Conservation (phyloP, 768 basidiomycete species). For the Mycena capillaripes region DNA sequence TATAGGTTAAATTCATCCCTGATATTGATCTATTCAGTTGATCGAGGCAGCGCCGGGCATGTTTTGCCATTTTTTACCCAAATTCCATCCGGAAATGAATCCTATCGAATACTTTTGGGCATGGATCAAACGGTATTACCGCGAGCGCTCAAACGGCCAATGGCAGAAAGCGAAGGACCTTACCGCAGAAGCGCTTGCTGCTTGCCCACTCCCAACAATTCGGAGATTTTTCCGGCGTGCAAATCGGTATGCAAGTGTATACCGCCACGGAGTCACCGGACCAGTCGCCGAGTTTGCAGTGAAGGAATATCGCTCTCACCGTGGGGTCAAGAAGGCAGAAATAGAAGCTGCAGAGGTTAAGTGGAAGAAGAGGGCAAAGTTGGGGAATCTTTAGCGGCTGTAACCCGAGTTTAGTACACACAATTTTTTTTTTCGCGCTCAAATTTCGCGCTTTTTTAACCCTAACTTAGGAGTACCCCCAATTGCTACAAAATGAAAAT, state of each 20-base stretch:
- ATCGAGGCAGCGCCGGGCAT: not conserved
- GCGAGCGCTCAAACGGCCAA: not conserved
- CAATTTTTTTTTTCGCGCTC: no score
- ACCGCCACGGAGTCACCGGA: not conserved
- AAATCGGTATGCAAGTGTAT: constrained; percentile 9
- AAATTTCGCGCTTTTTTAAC: no score
- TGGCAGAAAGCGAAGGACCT: not conserved
- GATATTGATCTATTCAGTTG: not conserved
- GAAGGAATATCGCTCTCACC: not conserved
- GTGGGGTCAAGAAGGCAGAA: not conserved
- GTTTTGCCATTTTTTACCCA: constrained; percentile 1
- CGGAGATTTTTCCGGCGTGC: not conserved
- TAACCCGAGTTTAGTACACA: no score
- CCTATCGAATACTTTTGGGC: constrained; percentile 15
- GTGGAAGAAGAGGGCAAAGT: not conserved
- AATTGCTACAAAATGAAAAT: no score
- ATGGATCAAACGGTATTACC: constrained; percentile 5
- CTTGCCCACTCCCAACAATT: not conserved
- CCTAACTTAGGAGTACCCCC: no score
- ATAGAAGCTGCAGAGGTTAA: not conserved
- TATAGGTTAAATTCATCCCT: no score
- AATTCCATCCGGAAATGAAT: constrained; percentile 10
- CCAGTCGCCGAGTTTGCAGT: constrained; percentile 9
- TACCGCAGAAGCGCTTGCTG: not conserved
- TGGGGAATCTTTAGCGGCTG: no score